Conservation (phyloP, 495 filamentous ascomycete genomes). For the Trichoderma gamsii region DNA sequence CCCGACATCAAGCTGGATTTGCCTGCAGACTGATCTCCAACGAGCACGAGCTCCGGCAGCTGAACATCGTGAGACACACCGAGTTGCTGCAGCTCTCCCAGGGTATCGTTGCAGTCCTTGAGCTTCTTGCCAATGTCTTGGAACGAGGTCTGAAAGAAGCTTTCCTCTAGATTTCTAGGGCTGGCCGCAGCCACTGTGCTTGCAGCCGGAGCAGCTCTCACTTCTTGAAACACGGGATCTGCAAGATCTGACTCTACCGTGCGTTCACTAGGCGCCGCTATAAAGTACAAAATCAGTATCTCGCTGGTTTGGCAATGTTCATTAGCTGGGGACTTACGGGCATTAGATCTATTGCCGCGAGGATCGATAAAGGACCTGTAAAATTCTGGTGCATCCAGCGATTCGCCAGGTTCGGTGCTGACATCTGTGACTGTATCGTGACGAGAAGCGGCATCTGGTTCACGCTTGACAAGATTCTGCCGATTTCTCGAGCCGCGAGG, state of each 20-base stretch:
- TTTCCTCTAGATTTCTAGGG: conserved; percentile 10
- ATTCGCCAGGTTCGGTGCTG: not conserved
- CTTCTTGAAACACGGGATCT: conserved; percentile 11
- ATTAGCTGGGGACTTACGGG: not conserved
- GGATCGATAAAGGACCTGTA: not conserved
- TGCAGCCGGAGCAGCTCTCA: not conserved
- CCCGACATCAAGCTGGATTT: conserved; percentile 78
- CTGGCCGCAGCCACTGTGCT: not conserved
- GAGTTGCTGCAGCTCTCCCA: conserved; percentile 40
- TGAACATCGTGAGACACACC: conserved; percentile 50
- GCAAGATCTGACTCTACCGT: not conserved
- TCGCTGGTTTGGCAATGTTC: not conserved
- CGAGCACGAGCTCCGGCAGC: conserved; percentile 68
- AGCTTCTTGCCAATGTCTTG: conserved; percentile 38
- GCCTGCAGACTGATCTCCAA: conserved; percentile 76
- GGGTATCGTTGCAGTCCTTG: conserved; percentile 42
- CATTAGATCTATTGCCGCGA: conserved; percentile 10
- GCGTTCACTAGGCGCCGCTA: conserved; percentile 15
- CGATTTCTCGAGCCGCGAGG: not conserved
- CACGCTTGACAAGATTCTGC: not conserved
- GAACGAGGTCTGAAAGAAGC: conserved; percentile 33
- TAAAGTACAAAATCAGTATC: not conserved
- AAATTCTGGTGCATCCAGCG: no score
- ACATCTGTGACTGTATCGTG: not conserved
- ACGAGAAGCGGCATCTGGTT: not conserved